Percentiles rank a stretch among this genome's conserved stretches.
Conservation (phyloP, 805 yeast species). For the Starmerella bombicola region DNA sequence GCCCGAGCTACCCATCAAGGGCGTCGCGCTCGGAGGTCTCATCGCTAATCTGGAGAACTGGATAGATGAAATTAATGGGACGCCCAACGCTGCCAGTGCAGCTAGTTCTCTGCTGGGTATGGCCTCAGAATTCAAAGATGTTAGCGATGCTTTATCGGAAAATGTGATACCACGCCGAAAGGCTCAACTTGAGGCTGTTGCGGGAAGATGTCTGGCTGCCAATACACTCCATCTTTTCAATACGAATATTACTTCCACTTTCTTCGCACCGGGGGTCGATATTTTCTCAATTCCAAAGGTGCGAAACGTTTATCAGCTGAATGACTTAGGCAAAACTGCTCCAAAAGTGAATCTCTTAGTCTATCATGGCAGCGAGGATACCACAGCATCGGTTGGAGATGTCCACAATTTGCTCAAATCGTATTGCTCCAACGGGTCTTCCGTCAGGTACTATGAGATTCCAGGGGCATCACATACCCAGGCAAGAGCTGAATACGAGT, state of each 20-base stretch:
- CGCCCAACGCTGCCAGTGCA: conserved; percentile 22
- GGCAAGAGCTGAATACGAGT: conserved; percentile 3
- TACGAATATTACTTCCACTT: conserved; percentile 17
- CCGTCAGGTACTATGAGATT: conserved; percentile 19
- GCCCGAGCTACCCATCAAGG: conserved; percentile 22
- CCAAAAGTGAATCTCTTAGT: conserved; percentile 22
- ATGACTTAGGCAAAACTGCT: conserved; percentile 19
- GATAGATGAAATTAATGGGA: conserved; percentile 15
- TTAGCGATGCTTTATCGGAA: conserved; percentile 13
- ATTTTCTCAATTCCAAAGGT: conserved; percentile 13
- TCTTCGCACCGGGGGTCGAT: conserved; percentile 16
- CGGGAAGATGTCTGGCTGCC: conserved; percentile 13
- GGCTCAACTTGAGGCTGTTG: conserved; percentile 13
- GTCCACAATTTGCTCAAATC: conserved; percentile 16
- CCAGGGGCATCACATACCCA: conserved; percentile 12
- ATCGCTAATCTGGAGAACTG: conserved; percentile 20
- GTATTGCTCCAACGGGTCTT: conserved; percentile 23
- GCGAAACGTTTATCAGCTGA: conserved; percentile 15
- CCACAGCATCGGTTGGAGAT: conserved; percentile 15
- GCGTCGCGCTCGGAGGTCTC: conserved; percentile 22
- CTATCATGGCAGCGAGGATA: conserved; percentile 25
- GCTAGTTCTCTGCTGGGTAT: conserved; percentile 25
- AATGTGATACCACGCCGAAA: conserved; percentile 11
- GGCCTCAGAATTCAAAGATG: conserved; percentile 23
- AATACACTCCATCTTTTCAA: conserved; percentile 14